Evolutionary conservation across 148 eudicot species (phyloP).

Genomic region (Oxyria digyna): DNA sequence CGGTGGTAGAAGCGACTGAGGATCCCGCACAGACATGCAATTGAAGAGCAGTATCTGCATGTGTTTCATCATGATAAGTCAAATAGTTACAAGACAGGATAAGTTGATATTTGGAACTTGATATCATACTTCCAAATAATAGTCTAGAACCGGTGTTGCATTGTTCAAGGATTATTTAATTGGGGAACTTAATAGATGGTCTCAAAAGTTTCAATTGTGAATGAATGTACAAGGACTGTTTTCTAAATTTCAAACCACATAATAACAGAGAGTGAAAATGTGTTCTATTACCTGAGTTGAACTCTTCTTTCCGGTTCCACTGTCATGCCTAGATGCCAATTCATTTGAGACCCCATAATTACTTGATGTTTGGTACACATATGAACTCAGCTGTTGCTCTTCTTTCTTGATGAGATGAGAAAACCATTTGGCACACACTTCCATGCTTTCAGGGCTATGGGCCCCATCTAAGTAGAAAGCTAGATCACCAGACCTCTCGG

Average conservation of each 20-base stretch:
- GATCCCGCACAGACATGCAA: constrained; percentile 98
- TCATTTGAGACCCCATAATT: constrained; percentile 21
- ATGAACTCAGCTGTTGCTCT: constrained; percentile 15
- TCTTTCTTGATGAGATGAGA: constrained; percentile 42
- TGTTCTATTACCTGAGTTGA: constrained; percentile 49
- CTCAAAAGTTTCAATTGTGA: background rate
- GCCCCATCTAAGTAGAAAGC: constrained; percentile 94
- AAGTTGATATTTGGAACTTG: no score
- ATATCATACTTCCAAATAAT: no score
- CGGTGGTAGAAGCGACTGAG: constrained; percentile 76
- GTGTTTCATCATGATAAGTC: constrained; percentile 15
- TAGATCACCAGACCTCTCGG: constrained; percentile 53
- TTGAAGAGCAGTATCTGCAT: constrained; percentile 93
- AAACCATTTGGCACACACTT: constrained; percentile 95
- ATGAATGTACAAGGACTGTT: background rate
- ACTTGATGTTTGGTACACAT: constrained; percentile 15
- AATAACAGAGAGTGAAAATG: background rate
- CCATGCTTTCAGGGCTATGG: constrained; percentile 99
- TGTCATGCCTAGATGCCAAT: constrained; percentile 22
- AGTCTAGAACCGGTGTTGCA: no score
- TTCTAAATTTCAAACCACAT: background rate
- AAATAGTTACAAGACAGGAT: background rate
- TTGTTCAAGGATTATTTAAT: no score
- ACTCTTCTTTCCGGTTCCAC: constrained; percentile 24
- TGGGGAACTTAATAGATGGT: no score